Conservation (phyloP, 306 rosid species). For the Prosopis cineraria region DNA sequence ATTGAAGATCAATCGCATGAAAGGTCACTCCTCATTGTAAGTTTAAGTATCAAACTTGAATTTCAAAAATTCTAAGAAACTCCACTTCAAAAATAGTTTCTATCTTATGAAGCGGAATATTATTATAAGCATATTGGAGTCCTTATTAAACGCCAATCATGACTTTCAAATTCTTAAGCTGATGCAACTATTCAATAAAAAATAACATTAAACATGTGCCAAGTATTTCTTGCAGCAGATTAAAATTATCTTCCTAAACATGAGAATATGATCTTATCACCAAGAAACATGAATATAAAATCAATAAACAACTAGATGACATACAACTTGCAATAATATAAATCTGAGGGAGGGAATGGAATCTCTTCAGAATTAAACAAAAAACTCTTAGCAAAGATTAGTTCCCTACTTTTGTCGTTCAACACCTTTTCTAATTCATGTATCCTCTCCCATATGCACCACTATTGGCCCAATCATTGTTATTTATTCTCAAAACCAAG, state of each 20-base stretch:
- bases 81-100: neutral
- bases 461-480: neutral
- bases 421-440: neutral
- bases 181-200: neutral
- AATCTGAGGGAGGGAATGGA: neutral
- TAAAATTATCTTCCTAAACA: neutral
- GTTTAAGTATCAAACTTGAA: neutral
- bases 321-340: neutral
- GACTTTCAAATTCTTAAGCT: neutral
- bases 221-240: neutral
- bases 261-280: neutral
- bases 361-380: neutral
- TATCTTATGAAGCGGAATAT: neutral
- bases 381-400: neutral
- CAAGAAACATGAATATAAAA: neutral
- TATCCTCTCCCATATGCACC: neutral
- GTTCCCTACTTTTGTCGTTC: neutral
- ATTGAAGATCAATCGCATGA: neutral
- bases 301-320: neutral
- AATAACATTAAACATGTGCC: neutral
- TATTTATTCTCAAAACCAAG: neutral
- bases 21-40: neutral
- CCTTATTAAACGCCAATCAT: neutral
- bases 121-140: conserved; percentile 9
- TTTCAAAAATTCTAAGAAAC: neutral